phyloP scores from a whole-genome alignment of 2,329 filamentous ascomycete genomes.

The Sordariomycetes sp. region DNA sequence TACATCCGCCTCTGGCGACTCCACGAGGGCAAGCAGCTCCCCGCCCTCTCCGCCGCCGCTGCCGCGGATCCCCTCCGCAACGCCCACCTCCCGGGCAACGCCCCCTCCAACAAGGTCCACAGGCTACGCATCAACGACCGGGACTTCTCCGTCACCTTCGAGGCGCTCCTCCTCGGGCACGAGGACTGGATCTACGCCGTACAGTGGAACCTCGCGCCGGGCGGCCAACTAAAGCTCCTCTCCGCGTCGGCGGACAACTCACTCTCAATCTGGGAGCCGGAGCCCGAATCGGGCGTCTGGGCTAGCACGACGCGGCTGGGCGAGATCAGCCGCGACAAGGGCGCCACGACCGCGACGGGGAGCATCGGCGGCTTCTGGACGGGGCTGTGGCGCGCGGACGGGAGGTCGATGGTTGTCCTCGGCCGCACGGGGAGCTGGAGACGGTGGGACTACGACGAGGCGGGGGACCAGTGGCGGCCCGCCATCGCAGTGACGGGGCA shows the following conservation, averaged over 20 bases:
- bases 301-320: conserved; percentile 73
- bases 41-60: conserved; percentile 35
- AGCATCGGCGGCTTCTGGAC: conserved; percentile 96
- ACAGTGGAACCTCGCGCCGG: conserved; percentile 48
- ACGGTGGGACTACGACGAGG: conserved; percentile 55
- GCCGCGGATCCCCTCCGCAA: conserved; percentile 43
- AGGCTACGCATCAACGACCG: conserved; percentile 47
- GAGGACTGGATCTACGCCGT: conserved; percentile 98
- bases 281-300: conserved; percentile 79
- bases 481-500: conserved; percentile 72
- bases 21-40: conserved; percentile 54
- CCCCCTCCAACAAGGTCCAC: conserved; percentile 82
- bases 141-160: conserved; percentile 77
- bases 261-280: conserved; percentile 82
- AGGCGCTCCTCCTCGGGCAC: conserved; percentile 84
- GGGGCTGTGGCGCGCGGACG: conserved; percentile 61
- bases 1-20: conserved; percentile 91
- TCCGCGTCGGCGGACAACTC: conserved; percentile 94
- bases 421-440: conserved; percentile 91
- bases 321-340: conserved; percentile 89
- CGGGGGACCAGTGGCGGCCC: conserved; percentile 60
- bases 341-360: conserved; percentile 89
- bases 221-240: conserved; percentile 45
- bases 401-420: conserved; percentile 62
- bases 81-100: conserved; percentile 50